These are phyloP conservation scores for Aspergillus thermomutatus DNA, from an alignment of 2,329 filamentous ascomycete species.

Conservation along the genomic window DNA sequence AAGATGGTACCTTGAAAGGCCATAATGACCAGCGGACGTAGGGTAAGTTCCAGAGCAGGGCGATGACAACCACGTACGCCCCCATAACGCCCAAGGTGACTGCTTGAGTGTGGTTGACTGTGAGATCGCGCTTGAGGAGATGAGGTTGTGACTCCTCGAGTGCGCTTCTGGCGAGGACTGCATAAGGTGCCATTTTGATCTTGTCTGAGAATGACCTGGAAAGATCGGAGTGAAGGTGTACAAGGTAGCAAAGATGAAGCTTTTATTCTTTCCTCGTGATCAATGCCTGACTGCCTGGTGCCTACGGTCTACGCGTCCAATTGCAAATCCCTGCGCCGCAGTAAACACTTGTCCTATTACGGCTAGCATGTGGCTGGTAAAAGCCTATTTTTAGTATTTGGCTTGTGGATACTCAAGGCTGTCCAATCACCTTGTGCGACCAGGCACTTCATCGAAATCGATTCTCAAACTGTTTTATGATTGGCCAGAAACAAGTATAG, in stretches of 20 bases:
- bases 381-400: constrained; percentile 19
- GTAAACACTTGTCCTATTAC: constrained; percentile 15
- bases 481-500: neutral
- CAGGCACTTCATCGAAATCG: no score
- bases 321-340: neutral
- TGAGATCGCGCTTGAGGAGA: constrained; percentile 53
- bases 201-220: neutral
- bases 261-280: constrained; percentile 3
- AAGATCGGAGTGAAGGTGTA: neutral
- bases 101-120: constrained; percentile 64
- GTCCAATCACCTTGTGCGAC: neutral
- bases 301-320: constrained; percentile 16
- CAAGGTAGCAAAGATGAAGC: neutral
- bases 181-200: constrained; percentile 26
- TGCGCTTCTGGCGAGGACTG: constrained; percentile 18
- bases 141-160: constrained; percentile 21
- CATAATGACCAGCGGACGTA: constrained; percentile 72
- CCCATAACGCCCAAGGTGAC: constrained; percentile 70
- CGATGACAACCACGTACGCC: constrained; percentile 69
- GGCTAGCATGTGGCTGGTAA: constrained; percentile 16
- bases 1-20: constrained; percentile 67
- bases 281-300: neutral
- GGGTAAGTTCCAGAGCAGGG: constrained; percentile 74
- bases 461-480: neutral
- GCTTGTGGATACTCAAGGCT: neutral